Evolutionary conservation across 179 eudicot genomes (phyloP), one percentile per base, ranked within the genome.

Genomic region (Nepenthes alata): DNA sequence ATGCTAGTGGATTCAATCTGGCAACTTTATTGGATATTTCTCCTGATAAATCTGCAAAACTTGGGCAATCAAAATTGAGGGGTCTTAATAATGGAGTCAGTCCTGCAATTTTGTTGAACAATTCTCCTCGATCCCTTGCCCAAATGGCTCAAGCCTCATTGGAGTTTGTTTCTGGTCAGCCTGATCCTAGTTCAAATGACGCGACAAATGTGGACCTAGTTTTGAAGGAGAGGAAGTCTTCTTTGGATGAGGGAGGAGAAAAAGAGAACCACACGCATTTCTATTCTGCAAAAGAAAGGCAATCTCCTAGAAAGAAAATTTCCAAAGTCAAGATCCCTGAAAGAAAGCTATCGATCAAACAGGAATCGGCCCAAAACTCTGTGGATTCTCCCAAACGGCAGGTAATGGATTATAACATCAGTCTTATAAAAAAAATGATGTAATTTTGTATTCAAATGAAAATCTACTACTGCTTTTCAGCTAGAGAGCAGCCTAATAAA

Each of bases 291-390:
- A 70, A 74, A 9, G 54, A 70, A 34, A 55, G 75, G 67, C 68
- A 66, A 14, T 53, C 61, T 14, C 74, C 71, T 56, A 65, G 55
- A 51, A 56, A 52, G 41, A 72, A 58, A 13, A 66, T 70, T 47
- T 62, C 53, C 5, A 60, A 63, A 8, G 70, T 71, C 51, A 69
- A 67, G 54, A 70, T 68, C 2, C 78, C 55, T 5, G 70, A 56
- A 1, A 72, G 70, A 60, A 80, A 75, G 65, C 62, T 82, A 62
- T 74, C 77, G 39, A 73, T 64, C 38, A 78, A 80, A 67, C 66
- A 67, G 45, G 75, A 62, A 67, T 65, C 70, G 15, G 57, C 73
- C 1, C 72, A 62, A 53, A 87, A 78, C 62, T 53, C 74, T 36
- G 50, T 57, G 5, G 69, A 76, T 69, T 69, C 78, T 35, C 75